Evolutionary conservation across 352 stramenopile species (phyloP).

Genomic region (Globisporangium emineosum): DNA sequence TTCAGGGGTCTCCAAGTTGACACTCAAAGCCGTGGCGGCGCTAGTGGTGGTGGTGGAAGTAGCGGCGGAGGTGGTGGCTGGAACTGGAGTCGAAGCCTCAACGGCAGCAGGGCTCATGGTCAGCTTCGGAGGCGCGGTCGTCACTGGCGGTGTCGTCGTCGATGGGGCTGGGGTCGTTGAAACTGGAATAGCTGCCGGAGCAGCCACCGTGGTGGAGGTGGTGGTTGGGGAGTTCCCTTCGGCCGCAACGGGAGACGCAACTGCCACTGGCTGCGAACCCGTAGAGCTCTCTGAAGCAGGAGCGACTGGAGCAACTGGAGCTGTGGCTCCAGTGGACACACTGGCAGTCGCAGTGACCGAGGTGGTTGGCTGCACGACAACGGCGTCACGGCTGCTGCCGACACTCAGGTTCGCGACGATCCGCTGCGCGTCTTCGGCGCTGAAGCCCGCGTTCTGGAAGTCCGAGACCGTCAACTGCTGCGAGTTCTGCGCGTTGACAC

Average conservation of each 20-base stretch:
- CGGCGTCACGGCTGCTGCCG: constrained; percentile 4
- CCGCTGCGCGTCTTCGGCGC: constrained; percentile 13
- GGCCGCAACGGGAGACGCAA: not conserved
- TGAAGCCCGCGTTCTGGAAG: constrained; percentile 20
- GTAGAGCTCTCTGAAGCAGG: not conserved
- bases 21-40: constrained; percentile 10
- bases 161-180: not conserved
- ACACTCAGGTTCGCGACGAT: constrained; percentile 16
- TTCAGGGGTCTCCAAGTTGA: not conserved
- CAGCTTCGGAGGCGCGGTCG: not conserved
- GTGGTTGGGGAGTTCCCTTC: not conserved
- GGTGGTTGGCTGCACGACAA: not conserved
- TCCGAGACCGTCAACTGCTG: constrained; percentile 16
- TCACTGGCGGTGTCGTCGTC: not conserved
- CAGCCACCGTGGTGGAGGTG: not conserved
- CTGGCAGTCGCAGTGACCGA: not conserved
- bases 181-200: too few species aligned
- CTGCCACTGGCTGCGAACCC: not conserved
- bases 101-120: constrained; percentile 1
- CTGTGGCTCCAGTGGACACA: not conserved
- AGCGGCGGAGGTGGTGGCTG: not conserved
- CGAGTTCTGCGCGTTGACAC: not conserved
- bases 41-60: not conserved
- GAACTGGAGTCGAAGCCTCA: not conserved
- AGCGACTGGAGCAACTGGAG: not conserved